Evolutionary conservation across 1,284 basidiomycete species (phyloP), one percentile per base, ranked within the genome.

Genomic region (Mycena sp.): DNA sequence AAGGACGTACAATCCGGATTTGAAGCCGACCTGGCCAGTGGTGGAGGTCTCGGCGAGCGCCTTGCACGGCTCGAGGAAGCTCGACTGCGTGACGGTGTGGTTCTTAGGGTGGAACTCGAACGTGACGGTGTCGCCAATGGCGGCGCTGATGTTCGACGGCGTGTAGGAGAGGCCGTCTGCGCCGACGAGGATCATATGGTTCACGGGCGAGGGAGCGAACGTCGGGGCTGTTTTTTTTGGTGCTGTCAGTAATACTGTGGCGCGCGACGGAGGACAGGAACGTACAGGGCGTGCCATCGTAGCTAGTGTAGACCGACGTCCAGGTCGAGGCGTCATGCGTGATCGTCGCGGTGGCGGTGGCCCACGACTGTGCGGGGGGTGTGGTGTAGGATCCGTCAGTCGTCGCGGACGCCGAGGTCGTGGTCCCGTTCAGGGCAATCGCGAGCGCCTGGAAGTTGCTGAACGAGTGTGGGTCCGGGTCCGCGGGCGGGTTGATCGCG

Each of bases 61-160:
- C 30, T 74, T 64, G 74, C 88, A 89, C 14, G 87, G 87, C 50
- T 76, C 73, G 51, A 72, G 76, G 76, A 90, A 90, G 58, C 80
- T 82, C 6, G 86, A 87, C 71, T 88, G 86, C 11, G 87, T 87
- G 38, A 84, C 84, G 35, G 86, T 87, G 76, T 89, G 87, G 76
- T 87, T 81, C 72, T 80, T 78, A 30, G 73, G 69, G 40, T 71
- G 72, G 72, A 78, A 79, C 56, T 76, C 74, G 55, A 68, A 68
- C 50, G 55, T 69, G 51, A 76, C 69, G 46, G 69, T 71, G 60
- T 78, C 76, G 6, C 72, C 71, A 56, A 82, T 73, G 10, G 75
- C 67, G 16, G 83, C 84, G n/a, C 73, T 74, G 66, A 85, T 81
- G 67, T 80, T 83, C 16, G 80, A 62, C 1, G 83, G 83, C 49